Percentiles rank a stretch among this genome's conserved stretches.
Conservation (phyloP, 2,329 filamentous ascomycete genomes). For the Coniochaeta prunicola region DNA sequence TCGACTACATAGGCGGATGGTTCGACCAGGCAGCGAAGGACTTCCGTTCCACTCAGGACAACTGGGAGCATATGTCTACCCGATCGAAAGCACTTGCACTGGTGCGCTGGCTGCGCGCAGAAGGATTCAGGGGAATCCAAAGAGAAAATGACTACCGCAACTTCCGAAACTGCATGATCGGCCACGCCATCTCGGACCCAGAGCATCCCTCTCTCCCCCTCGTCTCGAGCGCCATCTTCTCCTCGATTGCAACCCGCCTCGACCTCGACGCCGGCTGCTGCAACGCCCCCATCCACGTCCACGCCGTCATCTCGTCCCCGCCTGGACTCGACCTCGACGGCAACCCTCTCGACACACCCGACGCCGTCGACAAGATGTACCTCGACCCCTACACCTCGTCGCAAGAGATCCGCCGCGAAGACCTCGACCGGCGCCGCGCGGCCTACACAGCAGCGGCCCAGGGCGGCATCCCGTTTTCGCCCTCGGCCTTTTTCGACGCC, state of each 20-base stretch:
- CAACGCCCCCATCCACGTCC: conserved; percentile 77
- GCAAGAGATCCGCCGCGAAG: conserved; percentile 54
- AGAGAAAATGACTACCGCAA: conserved; percentile 63
- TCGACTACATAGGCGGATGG: conserved; percentile 53
- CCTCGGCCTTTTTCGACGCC: conserved; percentile 47
- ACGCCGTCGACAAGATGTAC: conserved; percentile 56
- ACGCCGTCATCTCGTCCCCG: conserved; percentile 65
- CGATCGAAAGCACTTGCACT: conserved; percentile 62
- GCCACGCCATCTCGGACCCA: conserved; percentile 65
- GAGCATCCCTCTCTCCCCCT: conserved; percentile 77
- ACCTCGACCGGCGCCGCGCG: conserved; percentile 41
- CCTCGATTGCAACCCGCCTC: conserved; percentile 65
- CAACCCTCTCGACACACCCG: neutral
- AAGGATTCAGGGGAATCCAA: conserved; percentile 18
- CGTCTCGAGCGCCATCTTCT: conserved; percentile 82
- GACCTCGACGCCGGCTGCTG: conserved; percentile 73
- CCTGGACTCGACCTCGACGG: conserved; percentile 54
- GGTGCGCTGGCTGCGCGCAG: conserved; percentile 61
- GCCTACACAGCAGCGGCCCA: conserved; percentile 18
- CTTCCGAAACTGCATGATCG: conserved; percentile 81
- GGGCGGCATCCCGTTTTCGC: conserved; percentile 21
- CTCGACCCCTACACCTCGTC: conserved; percentile 73
- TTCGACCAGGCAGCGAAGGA: conserved; percentile 55
- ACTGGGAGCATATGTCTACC: conserved; percentile 49
- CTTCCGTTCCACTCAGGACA: conserved; percentile 45